phyloP scores from a whole-genome alignment of 202 grass and related monocot genomes.

The Zizania palustris region DNA sequence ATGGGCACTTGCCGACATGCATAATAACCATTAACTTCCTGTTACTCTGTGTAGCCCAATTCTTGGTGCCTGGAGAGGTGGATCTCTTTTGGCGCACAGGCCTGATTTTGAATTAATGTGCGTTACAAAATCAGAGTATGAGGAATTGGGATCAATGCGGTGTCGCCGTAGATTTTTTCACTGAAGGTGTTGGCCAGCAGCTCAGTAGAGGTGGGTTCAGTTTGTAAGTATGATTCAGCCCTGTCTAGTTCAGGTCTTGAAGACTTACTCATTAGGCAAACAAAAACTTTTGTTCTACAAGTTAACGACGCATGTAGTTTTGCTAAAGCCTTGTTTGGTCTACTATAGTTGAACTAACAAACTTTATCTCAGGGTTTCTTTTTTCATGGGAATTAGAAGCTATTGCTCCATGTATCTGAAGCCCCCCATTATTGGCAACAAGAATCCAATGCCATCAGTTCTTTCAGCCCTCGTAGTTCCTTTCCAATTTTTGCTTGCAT shows the following conservation, averaged over 20 bases:
- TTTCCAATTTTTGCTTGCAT: background rate
- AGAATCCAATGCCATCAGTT: background rate
- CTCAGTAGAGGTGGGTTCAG: background rate
- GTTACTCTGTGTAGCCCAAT: conserved; percentile 55
- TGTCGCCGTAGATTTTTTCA: conserved; percentile 84
- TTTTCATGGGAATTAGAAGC: background rate
- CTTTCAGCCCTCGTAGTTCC: background rate
- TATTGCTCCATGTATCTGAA: background rate
- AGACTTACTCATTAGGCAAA: background rate
- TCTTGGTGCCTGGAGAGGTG: conserved; percentile 84
- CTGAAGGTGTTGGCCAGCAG: conserved; percentile 34
- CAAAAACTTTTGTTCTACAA: background rate
- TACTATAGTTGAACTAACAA: too few relatives aligned
- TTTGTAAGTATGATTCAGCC: conserved; percentile 14
- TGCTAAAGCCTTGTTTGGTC: too few relatives aligned
- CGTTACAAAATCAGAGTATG: conserved; percentile 80
- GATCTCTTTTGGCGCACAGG: conserved; percentile 76
- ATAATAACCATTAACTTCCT: background rate
- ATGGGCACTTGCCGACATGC: background rate
- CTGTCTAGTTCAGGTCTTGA: background rate
- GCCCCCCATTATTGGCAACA: background rate
- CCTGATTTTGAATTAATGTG: conserved; percentile 89
- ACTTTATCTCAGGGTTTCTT: background rate
- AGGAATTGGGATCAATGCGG: conserved; percentile 83
- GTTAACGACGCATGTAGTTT: background rate